phyloP scores from a whole-genome alignment of 495 filamentous ascomycete genomes.

The Elasticomyces elasticus region DNA sequence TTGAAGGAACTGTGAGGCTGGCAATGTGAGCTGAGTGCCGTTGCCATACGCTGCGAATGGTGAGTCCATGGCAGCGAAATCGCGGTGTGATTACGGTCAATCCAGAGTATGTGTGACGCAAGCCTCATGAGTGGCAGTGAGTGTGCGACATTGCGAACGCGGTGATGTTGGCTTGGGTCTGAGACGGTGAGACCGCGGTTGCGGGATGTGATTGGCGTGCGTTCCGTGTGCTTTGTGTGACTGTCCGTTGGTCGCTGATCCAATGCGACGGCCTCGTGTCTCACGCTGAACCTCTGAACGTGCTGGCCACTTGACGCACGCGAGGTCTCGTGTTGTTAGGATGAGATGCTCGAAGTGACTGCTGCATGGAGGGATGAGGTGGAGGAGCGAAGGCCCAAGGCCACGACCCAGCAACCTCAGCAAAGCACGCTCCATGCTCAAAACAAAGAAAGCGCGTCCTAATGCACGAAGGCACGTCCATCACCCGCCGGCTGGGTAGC shows the following conservation, averaged over 20 bases:
- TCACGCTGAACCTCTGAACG: too few species aligned
- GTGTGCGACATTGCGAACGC: not conserved
- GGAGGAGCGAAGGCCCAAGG: too few species aligned
- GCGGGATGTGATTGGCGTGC: not conserved
- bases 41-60: not conserved
- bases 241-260: not conserved
- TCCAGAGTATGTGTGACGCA: not conserved
- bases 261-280: not conserved
- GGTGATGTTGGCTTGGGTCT: not conserved
- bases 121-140: not conserved
- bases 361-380: not conserved
- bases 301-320: not conserved
- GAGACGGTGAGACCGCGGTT: not conserved
- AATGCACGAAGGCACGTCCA: not conserved
- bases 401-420: too few species aligned
- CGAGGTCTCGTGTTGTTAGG: not conserved
- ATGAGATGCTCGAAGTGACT: not conserved
- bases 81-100: too few species aligned
- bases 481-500: not conserved
- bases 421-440: not conserved
- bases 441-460: not conserved
- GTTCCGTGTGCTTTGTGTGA: not conserved
- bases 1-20: conserved; percentile 21
- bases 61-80: not conserved
- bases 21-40: not conserved